Conservation (phyloP, 2,329 filamentous ascomycete genomes). For the Phaeophleospora eucalypticola region DNA sequence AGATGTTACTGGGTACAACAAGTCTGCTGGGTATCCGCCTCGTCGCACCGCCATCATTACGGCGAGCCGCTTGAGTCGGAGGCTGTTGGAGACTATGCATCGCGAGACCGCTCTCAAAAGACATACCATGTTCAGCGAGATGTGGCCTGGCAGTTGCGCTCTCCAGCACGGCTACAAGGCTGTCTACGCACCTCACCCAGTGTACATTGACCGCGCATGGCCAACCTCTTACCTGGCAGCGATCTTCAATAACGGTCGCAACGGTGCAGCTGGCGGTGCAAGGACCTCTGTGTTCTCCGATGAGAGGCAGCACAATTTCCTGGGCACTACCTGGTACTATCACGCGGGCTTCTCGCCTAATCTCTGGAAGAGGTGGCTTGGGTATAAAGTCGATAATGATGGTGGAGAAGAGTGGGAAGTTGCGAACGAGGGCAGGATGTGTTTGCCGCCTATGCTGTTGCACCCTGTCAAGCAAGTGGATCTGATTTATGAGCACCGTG, state of each 20-base stretch:
- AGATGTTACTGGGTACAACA: slow-evolving; percentile 67
- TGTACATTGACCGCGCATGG: slow-evolving; percentile 56
- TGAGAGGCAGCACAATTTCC: slow-evolving; percentile 52
- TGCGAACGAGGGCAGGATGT: slow-evolving; percentile 46
- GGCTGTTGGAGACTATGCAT: slow-evolving; percentile 68
- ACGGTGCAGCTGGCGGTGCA: slow-evolving; percentile 48
- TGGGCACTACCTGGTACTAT: slow-evolving; percentile 53
- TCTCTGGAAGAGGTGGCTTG: slow-evolving; percentile 55
- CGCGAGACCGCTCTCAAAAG: slow-evolving; percentile 65
- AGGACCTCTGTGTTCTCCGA: slow-evolving; percentile 48
- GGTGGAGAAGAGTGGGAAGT: slow-evolving; percentile 44
- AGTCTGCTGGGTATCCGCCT: slow-evolving; percentile 51
- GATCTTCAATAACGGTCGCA: slow-evolving; percentile 54
- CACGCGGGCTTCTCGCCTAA: slow-evolving; percentile 51
- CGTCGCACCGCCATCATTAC: slow-evolving; percentile 70
- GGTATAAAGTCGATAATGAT: slow-evolving; percentile 50
- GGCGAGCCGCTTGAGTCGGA: slow-evolving; percentile 62
- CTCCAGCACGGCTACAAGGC: slow-evolving; percentile 75
- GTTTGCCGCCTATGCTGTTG: slow-evolving; percentile 45
- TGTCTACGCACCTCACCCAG: slow-evolving; percentile 59
- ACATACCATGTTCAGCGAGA: slow-evolving; percentile 73
- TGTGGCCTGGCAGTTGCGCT: slow-evolving; percentile 69
- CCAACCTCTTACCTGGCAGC: slow-evolving; percentile 51
- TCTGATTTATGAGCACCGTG: slow-evolving; percentile 41
- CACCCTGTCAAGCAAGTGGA: slow-evolving; percentile 51